Evolutionary conservation across 371 early-diverging fungal species (phyloP).

Genomic region (Sporodiniella umbellata): DNA sequence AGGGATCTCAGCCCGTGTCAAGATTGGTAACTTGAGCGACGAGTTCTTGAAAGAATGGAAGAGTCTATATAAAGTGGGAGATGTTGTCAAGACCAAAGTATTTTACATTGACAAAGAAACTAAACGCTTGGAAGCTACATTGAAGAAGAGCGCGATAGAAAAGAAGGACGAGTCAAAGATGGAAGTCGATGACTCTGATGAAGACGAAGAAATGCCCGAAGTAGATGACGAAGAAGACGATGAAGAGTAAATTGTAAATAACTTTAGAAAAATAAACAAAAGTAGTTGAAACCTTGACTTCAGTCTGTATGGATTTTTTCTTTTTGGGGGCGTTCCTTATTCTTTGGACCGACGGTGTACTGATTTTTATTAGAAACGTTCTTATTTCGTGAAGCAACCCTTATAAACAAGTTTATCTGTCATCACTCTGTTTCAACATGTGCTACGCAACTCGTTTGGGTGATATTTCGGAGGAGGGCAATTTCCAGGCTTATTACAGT

Average conservation of each 20-base stretch:
- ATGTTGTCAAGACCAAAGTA: constrained; percentile 72
- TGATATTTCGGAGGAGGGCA: too few relatives aligned
- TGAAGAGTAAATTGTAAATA: neutral
- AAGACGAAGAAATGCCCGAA: constrained; percentile 28
- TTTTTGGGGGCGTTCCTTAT: too few relatives aligned
- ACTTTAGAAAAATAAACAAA: too few relatives aligned
- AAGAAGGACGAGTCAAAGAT: constrained; percentile 48
- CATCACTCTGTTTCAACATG: too few relatives aligned
- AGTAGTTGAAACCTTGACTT: too few relatives aligned
- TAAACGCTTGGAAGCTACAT: constrained; percentile 61
- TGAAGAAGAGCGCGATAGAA: constrained; percentile 46
- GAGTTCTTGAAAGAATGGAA: constrained; percentile 83
- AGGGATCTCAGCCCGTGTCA: constrained; percentile 69
- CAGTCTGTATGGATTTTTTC: too few relatives aligned
- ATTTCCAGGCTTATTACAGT: too few relatives aligned
- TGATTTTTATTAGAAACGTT: too few relatives aligned
- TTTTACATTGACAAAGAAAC: constrained; percentile 56
- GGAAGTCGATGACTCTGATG: constrained; percentile 52
- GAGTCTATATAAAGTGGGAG: constrained; percentile 64
- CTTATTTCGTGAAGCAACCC: too few relatives aligned
- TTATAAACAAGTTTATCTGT: too few relatives aligned
- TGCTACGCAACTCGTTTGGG: too few relatives aligned
- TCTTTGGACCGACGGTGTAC: too few relatives aligned
- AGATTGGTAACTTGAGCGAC: constrained; percentile 87
- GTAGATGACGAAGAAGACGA: neutral